Percentiles rank a stretch among this genome's conserved stretches.
Conservation (phyloP, 164 flowering plant genomes). For the Akebia trifoliata region DNA sequence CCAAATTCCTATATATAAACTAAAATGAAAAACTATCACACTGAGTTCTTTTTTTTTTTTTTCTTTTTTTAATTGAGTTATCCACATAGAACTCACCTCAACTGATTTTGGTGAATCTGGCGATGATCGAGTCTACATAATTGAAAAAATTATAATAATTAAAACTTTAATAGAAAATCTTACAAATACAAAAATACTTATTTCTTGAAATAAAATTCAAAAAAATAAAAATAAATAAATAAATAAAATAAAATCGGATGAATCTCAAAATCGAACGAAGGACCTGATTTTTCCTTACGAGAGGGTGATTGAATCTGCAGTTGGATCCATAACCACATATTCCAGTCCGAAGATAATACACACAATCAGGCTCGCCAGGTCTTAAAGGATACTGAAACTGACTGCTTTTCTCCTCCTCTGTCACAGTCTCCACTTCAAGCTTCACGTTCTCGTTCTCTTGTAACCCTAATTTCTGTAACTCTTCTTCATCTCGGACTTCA, state of each 20-base stretch:
- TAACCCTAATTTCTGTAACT: no score
- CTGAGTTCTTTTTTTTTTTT: no score
- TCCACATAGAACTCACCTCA: background rate
- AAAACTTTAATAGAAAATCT: background rate
- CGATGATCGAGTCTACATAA: background rate
- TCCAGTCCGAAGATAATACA: conserved; percentile 55
- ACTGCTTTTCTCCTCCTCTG: conserved; percentile 4
- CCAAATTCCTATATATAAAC: background rate
- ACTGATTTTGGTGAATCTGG: background rate
- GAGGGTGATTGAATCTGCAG: conserved; percentile 71
- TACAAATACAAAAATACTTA: background rate
- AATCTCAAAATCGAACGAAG: no score
- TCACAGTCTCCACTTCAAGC: background rate
- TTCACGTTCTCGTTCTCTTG: no score
- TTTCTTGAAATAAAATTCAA: no score
- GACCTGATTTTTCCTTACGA: conserved; percentile 34
- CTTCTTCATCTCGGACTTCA: no score
- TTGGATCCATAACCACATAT: conserved; percentile 51
- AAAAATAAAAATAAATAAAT: no score
- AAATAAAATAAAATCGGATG: background rate
- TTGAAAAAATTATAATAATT: background rate
- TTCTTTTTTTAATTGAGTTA: background rate
- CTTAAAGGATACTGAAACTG: conserved; percentile 42
- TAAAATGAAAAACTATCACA: background rate
- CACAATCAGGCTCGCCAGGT: conserved; percentile 68